phyloP scores from a whole-genome alignment of 2,329 filamentous ascomycete species.

The Dactylonectria estremocensis region DNA sequence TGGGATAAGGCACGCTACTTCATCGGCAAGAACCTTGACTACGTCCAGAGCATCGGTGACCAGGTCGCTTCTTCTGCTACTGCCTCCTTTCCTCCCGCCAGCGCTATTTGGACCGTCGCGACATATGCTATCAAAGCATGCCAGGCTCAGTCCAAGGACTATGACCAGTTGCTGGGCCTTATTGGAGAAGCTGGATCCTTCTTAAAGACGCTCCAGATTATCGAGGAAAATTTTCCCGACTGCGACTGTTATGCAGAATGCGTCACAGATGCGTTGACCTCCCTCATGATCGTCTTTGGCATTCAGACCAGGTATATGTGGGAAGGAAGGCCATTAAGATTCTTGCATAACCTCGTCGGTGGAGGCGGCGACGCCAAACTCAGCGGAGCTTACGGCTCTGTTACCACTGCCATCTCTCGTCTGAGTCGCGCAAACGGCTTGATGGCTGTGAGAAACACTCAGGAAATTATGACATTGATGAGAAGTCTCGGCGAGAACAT shows the following conservation, averaged over 20 bases:
- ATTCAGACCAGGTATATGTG: not conserved
- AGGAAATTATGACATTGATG: not conserved
- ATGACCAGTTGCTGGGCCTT: not conserved
- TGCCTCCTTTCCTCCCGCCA: not conserved
- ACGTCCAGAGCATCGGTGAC: not conserved
- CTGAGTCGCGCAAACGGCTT: not conserved
- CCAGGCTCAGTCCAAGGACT: not conserved
- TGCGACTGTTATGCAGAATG: not conserved
- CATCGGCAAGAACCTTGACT: not conserved
- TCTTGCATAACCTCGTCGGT: not conserved
- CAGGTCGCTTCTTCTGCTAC: not conserved
- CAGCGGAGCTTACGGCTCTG: not conserved
- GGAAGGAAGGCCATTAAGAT: not conserved
- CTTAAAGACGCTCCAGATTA: not conserved
- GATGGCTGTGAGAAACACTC: not conserved
- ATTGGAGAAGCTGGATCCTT: not conserved
- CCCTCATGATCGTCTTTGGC: not conserved
- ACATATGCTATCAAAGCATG: not conserved
- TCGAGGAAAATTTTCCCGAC: not conserved
- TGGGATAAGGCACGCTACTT: not conserved
- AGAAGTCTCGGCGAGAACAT: not conserved
- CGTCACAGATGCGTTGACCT: not conserved
- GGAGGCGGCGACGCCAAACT: not conserved
- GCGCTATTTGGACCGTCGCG: not conserved
- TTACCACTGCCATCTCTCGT: not conserved